phyloP scores from a whole-genome alignment of 192 early-diverging fungal genomes.

The Coemansia asiatica region DNA sequence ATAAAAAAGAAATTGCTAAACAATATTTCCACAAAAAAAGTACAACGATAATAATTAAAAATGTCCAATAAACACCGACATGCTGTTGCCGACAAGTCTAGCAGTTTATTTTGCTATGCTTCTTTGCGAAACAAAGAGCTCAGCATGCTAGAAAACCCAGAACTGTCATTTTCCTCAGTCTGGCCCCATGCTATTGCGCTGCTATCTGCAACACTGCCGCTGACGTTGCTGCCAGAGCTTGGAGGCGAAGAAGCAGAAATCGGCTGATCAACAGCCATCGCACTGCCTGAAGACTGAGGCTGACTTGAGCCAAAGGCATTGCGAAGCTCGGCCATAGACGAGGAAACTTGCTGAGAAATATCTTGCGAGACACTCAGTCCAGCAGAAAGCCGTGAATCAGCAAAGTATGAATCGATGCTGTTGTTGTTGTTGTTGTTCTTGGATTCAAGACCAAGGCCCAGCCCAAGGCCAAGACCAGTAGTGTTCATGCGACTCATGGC shows the following conservation, averaged over 20 bases:
- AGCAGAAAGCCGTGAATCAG: conserved; percentile 1
- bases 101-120: too few species aligned
- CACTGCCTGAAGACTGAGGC: conserved; percentile 8
- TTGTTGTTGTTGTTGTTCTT: background rate
- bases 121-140: too few species aligned
- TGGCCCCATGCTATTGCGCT: too few species aligned
- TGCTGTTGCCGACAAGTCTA: too few species aligned
- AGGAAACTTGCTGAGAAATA: conserved; percentile 17
- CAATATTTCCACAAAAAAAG: too few species aligned
- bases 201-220: background rate
- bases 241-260: background rate
- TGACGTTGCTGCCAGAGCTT: background rate
- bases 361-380: conserved; percentile 9
- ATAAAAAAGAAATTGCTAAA: too few species aligned
- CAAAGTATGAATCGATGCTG: background rate
- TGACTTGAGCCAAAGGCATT: conserved; percentile 13
- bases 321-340: conserved; percentile 23
- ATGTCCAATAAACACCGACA: too few species aligned
- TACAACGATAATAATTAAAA: too few species aligned
- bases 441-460: background rate
- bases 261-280: conserved; percentile 18
- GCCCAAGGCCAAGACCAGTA: background rate
- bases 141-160: too few species aligned
- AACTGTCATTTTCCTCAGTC: too few species aligned
- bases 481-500: conserved; percentile 3